Base-by-base conservation (phyloP, 1,139 yeast genomes). In the Geotrichum cucujoidarum region DNA sequence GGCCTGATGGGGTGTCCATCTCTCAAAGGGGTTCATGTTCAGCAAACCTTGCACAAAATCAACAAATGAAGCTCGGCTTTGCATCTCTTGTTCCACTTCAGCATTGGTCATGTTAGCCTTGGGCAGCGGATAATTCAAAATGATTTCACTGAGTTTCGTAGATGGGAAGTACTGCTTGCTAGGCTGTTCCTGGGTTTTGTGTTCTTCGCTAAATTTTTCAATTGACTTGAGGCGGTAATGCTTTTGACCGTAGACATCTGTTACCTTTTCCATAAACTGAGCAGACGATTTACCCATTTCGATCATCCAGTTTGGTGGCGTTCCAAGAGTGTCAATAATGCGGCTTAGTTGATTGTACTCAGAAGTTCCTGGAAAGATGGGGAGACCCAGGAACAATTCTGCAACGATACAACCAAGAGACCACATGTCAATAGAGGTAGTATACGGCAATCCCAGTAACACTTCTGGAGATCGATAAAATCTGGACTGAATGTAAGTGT, bases 1-100 rank as follows among this genome's bases (percentile, higher is more conserved):
- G 0, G 97, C 98, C 64, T 92, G 97, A 59, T 88, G 96, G 8
- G 98, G 98, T 0, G 97, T 88, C 81, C 96, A 83, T 58, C 99
- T 76, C 64, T 90, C 96, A 59, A 92, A 74, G 0, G 98, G 98
- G 66, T 90, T 90, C 62, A 88, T 68, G 57, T 83, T 87, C 52
- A 92, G 70, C 11, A 87, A 76, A 32, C 95, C 95, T 41, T 73
- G 69, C 45, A 92, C 73, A 60, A 92, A 88, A 64, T 90, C 95
- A 32, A 83, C 73, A 56, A 92, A 74, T 38, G 87, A 73, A 43
- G 74, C 74, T 44, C 97, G 71, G 57, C 86, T 88, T 47, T 75
- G 76, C 71, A 82, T 74, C 66, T 90, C 97, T 51, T 58, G 57
- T 49, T 67, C 70, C 40, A 76, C 66, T 22, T 75, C 72, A 5